These are phyloP conservation scores for Astragalus membranaceus DNA, from an alignment of 306 rosid genomes.

Conservation along the genomic window DNA sequence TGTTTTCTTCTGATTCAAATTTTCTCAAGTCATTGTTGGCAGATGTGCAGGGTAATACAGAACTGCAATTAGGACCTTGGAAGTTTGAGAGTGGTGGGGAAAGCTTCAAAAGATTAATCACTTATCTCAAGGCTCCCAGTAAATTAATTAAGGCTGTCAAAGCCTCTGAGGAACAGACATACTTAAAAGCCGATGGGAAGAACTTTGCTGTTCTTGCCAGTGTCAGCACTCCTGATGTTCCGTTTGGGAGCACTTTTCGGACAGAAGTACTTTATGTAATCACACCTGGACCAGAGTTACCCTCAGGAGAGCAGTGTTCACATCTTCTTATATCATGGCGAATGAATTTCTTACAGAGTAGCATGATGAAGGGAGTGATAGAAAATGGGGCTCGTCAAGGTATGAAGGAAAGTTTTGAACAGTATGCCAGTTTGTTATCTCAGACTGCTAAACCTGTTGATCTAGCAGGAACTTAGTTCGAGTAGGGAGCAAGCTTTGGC, in stretches of 20 bases:
- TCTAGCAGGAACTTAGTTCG: constrained; percentile 57
- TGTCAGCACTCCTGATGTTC: constrained; percentile 80
- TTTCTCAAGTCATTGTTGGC: constrained; percentile 57
- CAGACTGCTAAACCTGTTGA: constrained; percentile 69
- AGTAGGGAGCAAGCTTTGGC: constrained; percentile 82
- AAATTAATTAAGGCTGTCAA: constrained; percentile 75
- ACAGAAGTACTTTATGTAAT: constrained; percentile 67
- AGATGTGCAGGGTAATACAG: constrained; percentile 69
- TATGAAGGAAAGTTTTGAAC: constrained; percentile 80
- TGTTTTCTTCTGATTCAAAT: constrained; percentile 69
- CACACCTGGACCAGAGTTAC: constrained; percentile 82
- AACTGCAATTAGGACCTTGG: constrained; percentile 70
- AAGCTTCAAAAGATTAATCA: constrained; percentile 56
- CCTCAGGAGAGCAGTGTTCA: constrained; percentile 72
- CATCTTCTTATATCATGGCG: constrained; percentile 86
- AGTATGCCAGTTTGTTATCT: constrained; percentile 60
- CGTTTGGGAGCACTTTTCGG: constrained; percentile 77
- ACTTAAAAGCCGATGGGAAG: constrained; percentile 87
- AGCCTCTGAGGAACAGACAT: constrained; percentile 77
- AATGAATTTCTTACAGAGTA: constrained; percentile 78
- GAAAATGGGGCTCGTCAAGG: constrained; percentile 93
- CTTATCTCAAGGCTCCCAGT: constrained; percentile 69
- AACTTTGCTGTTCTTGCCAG: constrained; percentile 57
- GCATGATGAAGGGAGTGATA: constrained; percentile 95
- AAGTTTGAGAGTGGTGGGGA: constrained; percentile 59